Conservation (phyloP, 176 grass and related monocot genomes). For the Elaeis guineensis region DNA sequence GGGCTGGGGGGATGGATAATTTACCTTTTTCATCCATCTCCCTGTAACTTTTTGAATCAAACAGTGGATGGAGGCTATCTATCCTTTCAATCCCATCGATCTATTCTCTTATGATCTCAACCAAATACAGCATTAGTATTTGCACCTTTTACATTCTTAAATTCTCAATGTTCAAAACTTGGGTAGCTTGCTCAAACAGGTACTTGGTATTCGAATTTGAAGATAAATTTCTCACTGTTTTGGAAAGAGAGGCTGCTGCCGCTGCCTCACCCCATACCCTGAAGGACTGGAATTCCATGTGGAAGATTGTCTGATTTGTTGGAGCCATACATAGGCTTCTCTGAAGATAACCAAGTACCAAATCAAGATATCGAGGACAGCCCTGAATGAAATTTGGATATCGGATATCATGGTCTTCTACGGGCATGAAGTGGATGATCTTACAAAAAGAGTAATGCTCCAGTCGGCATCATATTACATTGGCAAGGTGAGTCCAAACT, state of each 20-base stretch:
- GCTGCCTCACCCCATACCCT: conserved; percentile 51
- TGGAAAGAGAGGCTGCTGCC: conserved; percentile 40
- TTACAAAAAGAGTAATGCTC: not conserved
- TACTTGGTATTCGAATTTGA: conserved; percentile 91
- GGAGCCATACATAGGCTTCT: conserved; percentile 43
- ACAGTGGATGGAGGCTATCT: no score
- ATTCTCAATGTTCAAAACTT: not conserved
- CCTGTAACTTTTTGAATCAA: no score
- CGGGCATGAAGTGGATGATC: conserved; percentile 46
- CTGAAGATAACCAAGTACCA: conserved; percentile 33
- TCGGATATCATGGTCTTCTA: conserved; percentile 71
- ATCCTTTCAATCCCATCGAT: no score
- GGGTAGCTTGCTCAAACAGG: conserved; percentile 71
- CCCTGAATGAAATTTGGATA: conserved; percentile 64
- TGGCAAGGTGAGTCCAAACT: no score
- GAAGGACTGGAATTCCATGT: conserved; percentile 74
- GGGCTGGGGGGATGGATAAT: no score
- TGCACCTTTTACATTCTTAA: not conserved
- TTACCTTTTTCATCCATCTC: no score
- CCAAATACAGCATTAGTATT: no score
- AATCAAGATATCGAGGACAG: conserved; percentile 62
- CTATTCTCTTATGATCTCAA: no score
- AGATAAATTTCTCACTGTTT: conserved; percentile 80
- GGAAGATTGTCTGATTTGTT: conserved; percentile 62
- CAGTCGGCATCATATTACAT: no score